Conservation (phyloP, 2,329 filamentous ascomycete species). For the Ophiocordyceps camponoti-saundersi region DNA sequence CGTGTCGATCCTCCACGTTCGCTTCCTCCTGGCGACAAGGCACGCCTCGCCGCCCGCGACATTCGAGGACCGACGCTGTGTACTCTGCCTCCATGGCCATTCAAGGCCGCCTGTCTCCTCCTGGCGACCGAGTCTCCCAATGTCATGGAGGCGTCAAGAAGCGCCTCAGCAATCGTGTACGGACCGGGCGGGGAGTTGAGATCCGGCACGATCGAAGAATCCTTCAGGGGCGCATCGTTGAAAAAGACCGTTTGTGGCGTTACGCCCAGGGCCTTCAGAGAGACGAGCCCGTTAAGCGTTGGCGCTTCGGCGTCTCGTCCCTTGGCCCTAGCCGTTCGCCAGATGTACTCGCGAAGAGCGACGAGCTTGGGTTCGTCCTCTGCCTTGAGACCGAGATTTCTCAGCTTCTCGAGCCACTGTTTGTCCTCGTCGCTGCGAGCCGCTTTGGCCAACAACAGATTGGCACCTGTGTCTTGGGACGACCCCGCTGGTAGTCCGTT, state of each 20-base stretch:
- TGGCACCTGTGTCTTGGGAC: conserved; percentile 36
- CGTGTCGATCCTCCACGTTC: conserved; percentile 18
- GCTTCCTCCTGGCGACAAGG: conserved; percentile 13
- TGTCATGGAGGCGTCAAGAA: conserved; percentile 81
- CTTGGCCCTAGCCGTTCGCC: conserved; percentile 62
- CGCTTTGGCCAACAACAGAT: conserved; percentile 45
- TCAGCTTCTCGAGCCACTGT: conserved; percentile 72
- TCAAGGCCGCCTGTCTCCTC: conserved; percentile 32
- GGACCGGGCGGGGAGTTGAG: conserved; percentile 21
- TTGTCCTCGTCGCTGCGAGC: conserved; percentile 84
- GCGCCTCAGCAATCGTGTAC: conserved; percentile 76
- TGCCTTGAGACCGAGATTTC: conserved; percentile 61
- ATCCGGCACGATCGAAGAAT: conserved; percentile 15
- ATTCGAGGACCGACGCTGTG: conserved; percentile 17
- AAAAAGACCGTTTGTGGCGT: conserved; percentile 85
- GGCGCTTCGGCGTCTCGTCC: conserved; percentile 20
- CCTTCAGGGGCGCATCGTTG: conserved; percentile 50
- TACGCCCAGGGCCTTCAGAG: conserved; percentile 58
- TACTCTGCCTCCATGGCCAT: conserved; percentile 28
- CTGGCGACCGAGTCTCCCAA: conserved; percentile 52
- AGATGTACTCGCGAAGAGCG: conserved; percentile 77
- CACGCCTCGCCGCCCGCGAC: conserved; percentile 8
- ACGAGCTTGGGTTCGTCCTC: conserved; percentile 88
- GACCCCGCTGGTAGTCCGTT: conserved; percentile 33
- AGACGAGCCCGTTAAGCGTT: conserved; percentile 33